A percentile compares a stretch with the other conserved stretches of the same genome.
phyloP scores from a whole-genome alignment of 2,329 filamentous ascomycete genomes.

The Phoma sp. region DNA sequence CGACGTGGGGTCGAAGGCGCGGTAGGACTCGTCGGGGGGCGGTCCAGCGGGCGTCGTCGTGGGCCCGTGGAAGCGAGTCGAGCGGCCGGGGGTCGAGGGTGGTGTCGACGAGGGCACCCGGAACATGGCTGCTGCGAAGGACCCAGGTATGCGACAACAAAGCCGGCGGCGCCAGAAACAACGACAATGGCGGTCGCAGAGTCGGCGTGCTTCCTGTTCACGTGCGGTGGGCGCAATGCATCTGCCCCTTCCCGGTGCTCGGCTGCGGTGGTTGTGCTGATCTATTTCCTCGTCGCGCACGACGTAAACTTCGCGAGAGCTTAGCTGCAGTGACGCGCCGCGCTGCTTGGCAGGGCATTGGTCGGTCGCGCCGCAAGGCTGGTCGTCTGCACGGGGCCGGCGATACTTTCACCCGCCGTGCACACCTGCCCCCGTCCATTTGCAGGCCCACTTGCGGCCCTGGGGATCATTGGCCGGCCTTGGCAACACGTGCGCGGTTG shows the following conservation, averaged over 20 bases:
- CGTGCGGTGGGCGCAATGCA: not conserved
- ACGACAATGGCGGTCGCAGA: constrained; percentile 14
- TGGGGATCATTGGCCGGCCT: constrained; percentile 1
- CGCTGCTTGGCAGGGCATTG: constrained; percentile 23
- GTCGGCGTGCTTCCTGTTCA: not conserved
- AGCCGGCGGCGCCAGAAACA: constrained; percentile 14
- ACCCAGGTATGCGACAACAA: constrained; percentile 7
- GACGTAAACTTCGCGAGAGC: constrained; percentile 24
- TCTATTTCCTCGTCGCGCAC: constrained; percentile 17
- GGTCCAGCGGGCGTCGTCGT: constrained; percentile 66
- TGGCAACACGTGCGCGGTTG: constrained; percentile 3
- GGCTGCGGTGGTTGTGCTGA: not conserved
- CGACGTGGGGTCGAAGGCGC: constrained; percentile 57
- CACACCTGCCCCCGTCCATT: not conserved
- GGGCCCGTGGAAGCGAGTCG: constrained; percentile 44
- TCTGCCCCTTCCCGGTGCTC: not conserved
- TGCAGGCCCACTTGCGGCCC: constrained; percentile 1
- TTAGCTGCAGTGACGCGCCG: constrained; percentile 26
- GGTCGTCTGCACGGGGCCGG: not conserved
- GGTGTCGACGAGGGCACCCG: constrained; percentile 43
- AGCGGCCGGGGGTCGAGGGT: constrained; percentile 47
- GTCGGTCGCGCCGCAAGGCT: not conserved
- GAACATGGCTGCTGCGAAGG: constrained; percentile 40
- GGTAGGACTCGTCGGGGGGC: constrained; percentile 57
- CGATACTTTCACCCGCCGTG: not conserved